Evolutionary conservation across 2,329 filamentous ascomycete genomes (phyloP).

Genomic region (Decorospora gaudefroyi): DNA sequence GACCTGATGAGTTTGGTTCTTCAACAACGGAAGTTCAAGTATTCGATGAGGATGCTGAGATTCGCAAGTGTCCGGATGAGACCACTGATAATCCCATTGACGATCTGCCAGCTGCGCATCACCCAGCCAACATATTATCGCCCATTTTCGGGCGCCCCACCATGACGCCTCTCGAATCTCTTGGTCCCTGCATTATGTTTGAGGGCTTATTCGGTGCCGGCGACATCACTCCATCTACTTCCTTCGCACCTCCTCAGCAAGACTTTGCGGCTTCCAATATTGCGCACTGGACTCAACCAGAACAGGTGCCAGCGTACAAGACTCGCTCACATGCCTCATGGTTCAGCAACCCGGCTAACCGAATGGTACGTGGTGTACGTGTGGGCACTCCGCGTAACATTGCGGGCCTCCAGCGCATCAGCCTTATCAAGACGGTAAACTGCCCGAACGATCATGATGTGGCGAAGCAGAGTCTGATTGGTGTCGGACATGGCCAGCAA

Average conservation of each 20-base stretch:
- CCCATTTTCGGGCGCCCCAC: neutral
- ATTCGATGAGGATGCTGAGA: too few species aligned
- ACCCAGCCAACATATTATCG: too few species aligned
- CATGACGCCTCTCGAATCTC: neutral
- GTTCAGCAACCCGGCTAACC: neutral
- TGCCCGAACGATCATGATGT: too few species aligned
- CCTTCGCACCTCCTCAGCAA: too few species aligned
- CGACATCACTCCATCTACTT: neutral
- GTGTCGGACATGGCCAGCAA: too few species aligned
- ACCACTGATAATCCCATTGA: too few species aligned
- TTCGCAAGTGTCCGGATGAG: too few species aligned
- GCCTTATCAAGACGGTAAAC: too few species aligned
- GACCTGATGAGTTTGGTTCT: too few species aligned
- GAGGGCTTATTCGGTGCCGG: neutral
- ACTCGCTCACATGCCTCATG: neutral
- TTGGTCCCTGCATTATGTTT: slow-evolving; percentile 5
- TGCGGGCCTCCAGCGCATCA: neutral
- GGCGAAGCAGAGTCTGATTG: too few species aligned
- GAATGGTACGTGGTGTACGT: neutral
- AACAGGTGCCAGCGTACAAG: neutral
- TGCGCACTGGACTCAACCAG: neutral
- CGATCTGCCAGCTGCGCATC: too few species aligned
- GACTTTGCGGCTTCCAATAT: neutral
- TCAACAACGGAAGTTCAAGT: too few species aligned
- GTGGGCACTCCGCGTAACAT: neutral